Base-by-base conservation (phyloP, 208 protist species). In the Angomonas deanei region DNA sequence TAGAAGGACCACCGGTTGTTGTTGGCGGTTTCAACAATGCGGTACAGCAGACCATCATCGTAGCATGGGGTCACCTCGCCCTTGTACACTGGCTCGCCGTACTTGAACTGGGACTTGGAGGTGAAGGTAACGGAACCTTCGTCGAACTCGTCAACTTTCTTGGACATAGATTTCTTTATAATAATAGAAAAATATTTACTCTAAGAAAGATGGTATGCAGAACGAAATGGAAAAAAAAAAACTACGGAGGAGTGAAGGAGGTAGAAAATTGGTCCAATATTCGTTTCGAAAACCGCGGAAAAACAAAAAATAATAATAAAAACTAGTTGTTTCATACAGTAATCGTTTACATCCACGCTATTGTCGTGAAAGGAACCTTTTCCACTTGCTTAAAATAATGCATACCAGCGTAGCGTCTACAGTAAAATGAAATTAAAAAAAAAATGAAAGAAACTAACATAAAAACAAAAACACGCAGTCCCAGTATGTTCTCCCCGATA, bases 1-100 rank as follows among this genome's bases (percentile, higher is more conserved):
- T 92, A 92, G 55, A 92, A 89, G 53, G 79, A 67, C 82, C 85
- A 92, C 13, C 70, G 78, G 57, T 85, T 87, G 48, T 78, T 68
- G 55, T 83, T 63, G 30, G 53, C 57, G 61, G 86, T 79, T 15
- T 76, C 66, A 66, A 92, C 83, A 26, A 78, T 81, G 68, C 85
- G 88, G 47, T 88, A 66, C 48, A 92, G 58, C 64, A 86, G 82
- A 13, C 73, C 64, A 56, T 89, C 85, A 38, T 89, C 74, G 68
- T 88, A 92, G 68, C 85, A 92, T 24, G 78, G 82, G 56, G 79
- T 71, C 38, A 79, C 67, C 55, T 88, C 82, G 46, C 85, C 85
- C 30, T 77, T 19, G 61, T 55, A 78, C 27, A 82, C 77, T n/a
- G 84, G 84, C 61, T 76, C 70, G 27, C 81, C 84, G 63, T 91